phyloP scores from a whole-genome alignment of 2,329 filamentous ascomycete species.

The Xylariaceae sp. region DNA sequence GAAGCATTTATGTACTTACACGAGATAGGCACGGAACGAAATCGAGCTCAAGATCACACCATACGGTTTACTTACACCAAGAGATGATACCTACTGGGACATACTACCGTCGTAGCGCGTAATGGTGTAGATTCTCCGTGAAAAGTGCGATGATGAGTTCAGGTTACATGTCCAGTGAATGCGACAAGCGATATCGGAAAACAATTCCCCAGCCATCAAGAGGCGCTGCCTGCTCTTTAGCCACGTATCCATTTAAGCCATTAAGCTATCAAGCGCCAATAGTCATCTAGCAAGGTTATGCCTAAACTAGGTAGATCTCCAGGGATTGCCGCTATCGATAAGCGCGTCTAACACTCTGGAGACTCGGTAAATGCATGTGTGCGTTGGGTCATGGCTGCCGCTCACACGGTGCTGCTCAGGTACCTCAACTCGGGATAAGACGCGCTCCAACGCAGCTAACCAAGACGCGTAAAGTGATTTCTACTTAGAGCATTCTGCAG shows the following conservation, averaged over 20 bases:
- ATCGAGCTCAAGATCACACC: too few species aligned
- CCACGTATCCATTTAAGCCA: neutral
- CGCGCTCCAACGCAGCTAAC: constrained; percentile 20
- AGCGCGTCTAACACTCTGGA: too few species aligned
- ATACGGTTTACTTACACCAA: too few species aligned
- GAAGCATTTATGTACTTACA: neutral
- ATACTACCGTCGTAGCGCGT: too few species aligned
- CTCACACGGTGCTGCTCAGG: neutral
- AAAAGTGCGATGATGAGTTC: neutral
- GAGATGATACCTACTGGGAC: too few species aligned
- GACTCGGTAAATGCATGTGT: too few species aligned
- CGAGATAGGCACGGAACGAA: neutral
- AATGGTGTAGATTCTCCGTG: too few species aligned
- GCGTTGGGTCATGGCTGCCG: too few species aligned
- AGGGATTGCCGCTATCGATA: too few species aligned
- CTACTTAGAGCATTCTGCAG: neutral
- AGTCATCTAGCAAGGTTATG: too few species aligned
- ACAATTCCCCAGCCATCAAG: neutral
- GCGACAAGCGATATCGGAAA: neutral
- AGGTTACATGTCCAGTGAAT: neutral
- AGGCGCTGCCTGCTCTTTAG: neutral
- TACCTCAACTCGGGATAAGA: constrained; percentile 3
- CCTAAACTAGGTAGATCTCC: too few species aligned
- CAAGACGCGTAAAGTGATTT: constrained; percentile 32
- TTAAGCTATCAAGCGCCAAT: too few species aligned